phyloP scores from a whole-genome alignment of 2,329 filamentous ascomycete species.

The Claviceps humidiphila region DNA sequence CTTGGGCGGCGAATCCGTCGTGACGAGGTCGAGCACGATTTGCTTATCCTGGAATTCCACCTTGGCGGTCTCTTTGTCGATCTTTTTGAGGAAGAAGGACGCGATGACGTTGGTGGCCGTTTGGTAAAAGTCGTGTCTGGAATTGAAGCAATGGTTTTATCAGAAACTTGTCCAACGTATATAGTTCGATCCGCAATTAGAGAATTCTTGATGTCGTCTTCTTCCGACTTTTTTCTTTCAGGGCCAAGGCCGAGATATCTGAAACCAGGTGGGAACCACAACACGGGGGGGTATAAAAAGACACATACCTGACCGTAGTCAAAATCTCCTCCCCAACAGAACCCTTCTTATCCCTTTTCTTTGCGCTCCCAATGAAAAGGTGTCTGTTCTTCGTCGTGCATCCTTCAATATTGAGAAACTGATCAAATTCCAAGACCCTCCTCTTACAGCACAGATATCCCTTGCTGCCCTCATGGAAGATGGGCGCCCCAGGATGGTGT shows the following conservation, averaged over 20 bases:
- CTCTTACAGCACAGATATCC: conserved; percentile 96
- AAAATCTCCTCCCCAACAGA: conserved; percentile 57
- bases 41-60: conserved; percentile 53
- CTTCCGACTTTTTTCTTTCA: too few species aligned
- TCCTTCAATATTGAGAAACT: conserved; percentile 92
- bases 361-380: conserved; percentile 69
- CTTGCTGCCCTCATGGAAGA: conserved; percentile 98
- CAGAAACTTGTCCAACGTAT: background rate
- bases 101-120: conserved; percentile 74
- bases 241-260: too few species aligned
- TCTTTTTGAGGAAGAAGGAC: conserved; percentile 93
- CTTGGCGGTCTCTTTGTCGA: conserved; percentile 66
- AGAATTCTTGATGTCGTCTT: background rate
- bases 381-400: conserved; percentile 74
- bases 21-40: conserved; percentile 71
- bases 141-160: background rate
- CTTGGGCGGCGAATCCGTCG: conserved; percentile 63
- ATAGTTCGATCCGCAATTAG: too few species aligned
- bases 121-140: conserved; percentile 79
- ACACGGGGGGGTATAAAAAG: background rate
- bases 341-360: conserved; percentile 41
- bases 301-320: conserved; percentile 57
- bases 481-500: conserved; percentile 77
- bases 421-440: conserved; percentile 88
- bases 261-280: too few species aligned